These are phyloP conservation scores for Saccharomyces hybrid DNA, from an alignment of 1,139 yeast genomes.

Conservation along the genomic window DNA sequence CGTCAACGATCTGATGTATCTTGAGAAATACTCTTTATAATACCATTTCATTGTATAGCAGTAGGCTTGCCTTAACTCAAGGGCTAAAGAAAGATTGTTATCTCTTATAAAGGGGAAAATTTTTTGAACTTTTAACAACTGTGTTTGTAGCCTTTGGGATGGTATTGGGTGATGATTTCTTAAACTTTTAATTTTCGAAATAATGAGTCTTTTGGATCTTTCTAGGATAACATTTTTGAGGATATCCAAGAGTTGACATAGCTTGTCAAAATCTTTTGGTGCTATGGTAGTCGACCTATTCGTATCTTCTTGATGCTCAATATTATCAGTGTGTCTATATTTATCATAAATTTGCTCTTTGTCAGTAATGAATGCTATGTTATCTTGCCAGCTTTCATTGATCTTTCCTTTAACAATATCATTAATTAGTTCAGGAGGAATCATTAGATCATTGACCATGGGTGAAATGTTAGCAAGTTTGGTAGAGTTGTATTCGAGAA, in stretches of 20 bases:
- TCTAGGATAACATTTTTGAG: constrained; percentile 46
- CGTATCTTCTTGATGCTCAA: constrained; percentile 3
- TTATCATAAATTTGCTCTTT: constrained; percentile 44
- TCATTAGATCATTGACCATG: constrained; percentile 58
- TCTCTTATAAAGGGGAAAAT: constrained; percentile 48
- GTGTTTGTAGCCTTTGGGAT: constrained; percentile 69
- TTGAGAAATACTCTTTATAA: constrained; percentile 67
- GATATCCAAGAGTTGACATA: constrained; percentile 30
- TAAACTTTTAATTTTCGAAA: constrained; percentile 54
- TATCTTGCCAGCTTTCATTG: constrained; percentile 49
- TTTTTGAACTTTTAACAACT: constrained; percentile 52
- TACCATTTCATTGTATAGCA: constrained; percentile 90
- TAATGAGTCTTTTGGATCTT: constrained; percentile 62
- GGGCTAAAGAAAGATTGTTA: constrained; percentile 55
- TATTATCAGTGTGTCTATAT: constrained; percentile 22
- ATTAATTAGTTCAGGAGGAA: constrained; percentile 60
- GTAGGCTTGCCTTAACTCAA: constrained; percentile 74
- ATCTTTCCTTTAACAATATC: constrained; percentile 44
- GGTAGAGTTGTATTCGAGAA: constrained; percentile 46
- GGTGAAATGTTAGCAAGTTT: constrained; percentile 56
- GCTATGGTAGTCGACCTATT: constrained; percentile 5
- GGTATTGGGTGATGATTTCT: constrained; percentile 46
- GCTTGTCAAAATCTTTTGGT: constrained; percentile 26
- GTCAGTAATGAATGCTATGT: constrained; percentile 48
- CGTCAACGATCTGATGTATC: constrained; percentile 70